Conservation (phyloP, 306 rosid genomes). For the Trifolium dubium region DNA sequence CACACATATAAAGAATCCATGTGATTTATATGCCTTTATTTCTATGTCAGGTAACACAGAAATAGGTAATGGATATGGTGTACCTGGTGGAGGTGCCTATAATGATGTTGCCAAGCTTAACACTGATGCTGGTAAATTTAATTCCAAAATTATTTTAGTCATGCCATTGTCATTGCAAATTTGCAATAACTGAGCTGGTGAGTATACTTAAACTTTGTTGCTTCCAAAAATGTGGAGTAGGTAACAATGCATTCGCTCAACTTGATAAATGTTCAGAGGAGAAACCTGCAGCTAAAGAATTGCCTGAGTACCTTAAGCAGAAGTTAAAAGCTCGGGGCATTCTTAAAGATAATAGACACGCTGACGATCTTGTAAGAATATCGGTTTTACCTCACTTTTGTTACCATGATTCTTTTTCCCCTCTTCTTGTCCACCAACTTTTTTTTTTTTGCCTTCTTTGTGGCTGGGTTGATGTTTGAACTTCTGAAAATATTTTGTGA, state of each 20-base stretch:
- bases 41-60: slow-evolving; percentile 74
- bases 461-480: slow-evolving; percentile 8
- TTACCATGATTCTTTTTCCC: slow-evolving; percentile 12
- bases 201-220: slow-evolving; percentile 41
- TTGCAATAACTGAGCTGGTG: slow-evolving; percentile 27
- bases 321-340: slow-evolving; percentile 91
- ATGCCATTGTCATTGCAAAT: slow-evolving; percentile 32
- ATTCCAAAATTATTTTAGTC: slow-evolving; percentile 34
- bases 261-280: slow-evolving; percentile 50
- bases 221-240: slow-evolving; percentile 54
- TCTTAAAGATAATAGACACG: slow-evolving; percentile 59
- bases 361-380: slow-evolving; percentile 55
- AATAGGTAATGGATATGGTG: slow-evolving; percentile 97
- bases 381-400: slow-evolving; percentile 26
- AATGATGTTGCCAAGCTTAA: slow-evolving; percentile 52
- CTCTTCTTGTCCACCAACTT: slow-evolving; percentile 8
- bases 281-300: slow-evolving; percentile 61
- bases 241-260: slow-evolving; percentile 41
- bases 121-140: slow-evolving; percentile 44
- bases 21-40: slow-evolving; percentile 26
- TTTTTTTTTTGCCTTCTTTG: neutral
- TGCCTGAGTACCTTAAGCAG: slow-evolving; percentile 89
- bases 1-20: slow-evolving; percentile 10
- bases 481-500: slow-evolving; percentile 2
- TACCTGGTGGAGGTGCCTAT: slow-evolving; percentile 96